phyloP scores from a whole-genome alignment of 139 green algal species.

The Desmodesmus armatus region DNA sequence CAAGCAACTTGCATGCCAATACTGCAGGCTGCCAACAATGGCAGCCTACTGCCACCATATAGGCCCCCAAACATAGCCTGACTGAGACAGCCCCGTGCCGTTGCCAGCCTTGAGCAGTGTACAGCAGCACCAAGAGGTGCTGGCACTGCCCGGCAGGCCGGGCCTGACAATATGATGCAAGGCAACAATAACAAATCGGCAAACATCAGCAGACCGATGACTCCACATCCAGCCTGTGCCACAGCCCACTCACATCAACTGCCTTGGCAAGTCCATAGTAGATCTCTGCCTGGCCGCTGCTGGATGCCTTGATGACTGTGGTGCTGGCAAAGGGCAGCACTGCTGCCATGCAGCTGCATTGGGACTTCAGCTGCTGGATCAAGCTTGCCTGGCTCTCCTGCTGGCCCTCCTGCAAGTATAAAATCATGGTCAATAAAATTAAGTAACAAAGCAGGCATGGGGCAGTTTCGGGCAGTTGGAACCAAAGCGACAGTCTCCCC shows the following conservation, averaged over 20 bases:
- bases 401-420: neutral
- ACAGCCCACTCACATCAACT: constrained; percentile 63
- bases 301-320: constrained; percentile 35
- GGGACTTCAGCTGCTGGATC: constrained; percentile 28
- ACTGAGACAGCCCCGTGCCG: neutral
- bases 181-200: neutral
- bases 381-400: neutral
- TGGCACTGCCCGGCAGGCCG: neutral
- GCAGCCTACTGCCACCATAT: too few relatives aligned
- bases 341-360: constrained; percentile 9
- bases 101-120: neutral
- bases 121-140: neutral
- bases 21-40: neutral
- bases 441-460: neutral
- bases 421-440: neutral
- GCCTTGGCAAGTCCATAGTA: constrained; percentile 61
- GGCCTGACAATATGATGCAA: neutral
- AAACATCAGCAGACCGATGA: neutral
- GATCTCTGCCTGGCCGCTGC: constrained; percentile 52
- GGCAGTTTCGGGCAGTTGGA: too few relatives aligned
- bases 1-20: neutral
- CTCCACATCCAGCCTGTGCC: neutral
- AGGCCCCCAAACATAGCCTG: neutral
- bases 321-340: constrained; percentile 43
- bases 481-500: too few relatives aligned